Evolutionary conservation across 1,284 basidiomycete genomes (phyloP).

Genomic region (Ustilago trichophora): DNA sequence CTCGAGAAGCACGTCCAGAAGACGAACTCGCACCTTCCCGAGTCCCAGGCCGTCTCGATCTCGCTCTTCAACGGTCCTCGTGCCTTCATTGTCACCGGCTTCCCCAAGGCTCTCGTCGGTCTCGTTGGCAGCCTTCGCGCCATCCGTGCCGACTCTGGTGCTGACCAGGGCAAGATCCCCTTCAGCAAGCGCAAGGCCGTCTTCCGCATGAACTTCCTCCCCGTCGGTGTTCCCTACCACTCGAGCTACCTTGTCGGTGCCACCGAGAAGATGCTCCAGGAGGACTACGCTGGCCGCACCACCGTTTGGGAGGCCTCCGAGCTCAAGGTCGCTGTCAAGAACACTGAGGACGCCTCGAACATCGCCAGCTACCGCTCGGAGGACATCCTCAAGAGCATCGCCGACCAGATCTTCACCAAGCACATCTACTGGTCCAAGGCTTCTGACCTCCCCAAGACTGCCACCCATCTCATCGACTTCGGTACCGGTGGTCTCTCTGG

Average conservation of each 20-base stretch:
- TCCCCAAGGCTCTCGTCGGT: conserved; percentile 89
- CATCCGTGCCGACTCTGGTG: conserved; percentile 82
- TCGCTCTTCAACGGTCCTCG: conserved; percentile 91
- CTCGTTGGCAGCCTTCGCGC: conserved; percentile 89
- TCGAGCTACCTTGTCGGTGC: conserved; percentile 82
- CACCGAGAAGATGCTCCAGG: conserved; percentile 76
- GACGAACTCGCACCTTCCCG: conserved; percentile 85
- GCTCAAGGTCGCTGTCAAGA: conserved; percentile 83
- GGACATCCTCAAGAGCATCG: conserved; percentile 52
- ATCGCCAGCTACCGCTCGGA: conserved; percentile 42
- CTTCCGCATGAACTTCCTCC: conserved; percentile 91
- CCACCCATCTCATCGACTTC: conserved; percentile 92
- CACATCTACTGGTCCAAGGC: conserved; percentile 93
- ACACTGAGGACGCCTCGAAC: conserved; percentile 75
- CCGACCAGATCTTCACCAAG: conserved; percentile 82
- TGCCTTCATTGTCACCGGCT: conserved; percentile 92
- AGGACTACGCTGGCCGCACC: conserved; percentile 73
- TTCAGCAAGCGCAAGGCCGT: conserved; percentile 94
- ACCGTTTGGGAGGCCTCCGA: conserved; percentile 78
- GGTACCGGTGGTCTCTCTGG: conserved; percentile 93
- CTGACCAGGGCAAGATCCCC: conserved; percentile 91
- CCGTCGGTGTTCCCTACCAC: conserved; percentile 94
- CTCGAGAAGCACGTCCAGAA: conserved; percentile 84
- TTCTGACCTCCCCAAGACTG: conserved; percentile 79
- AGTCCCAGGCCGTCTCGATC: conserved; percentile 80